Evolutionary conservation across 1,284 basidiomycete genomes (phyloP), one percentile per base, ranked within the genome.

Genomic region (Cryptococcus sp.): DNA sequence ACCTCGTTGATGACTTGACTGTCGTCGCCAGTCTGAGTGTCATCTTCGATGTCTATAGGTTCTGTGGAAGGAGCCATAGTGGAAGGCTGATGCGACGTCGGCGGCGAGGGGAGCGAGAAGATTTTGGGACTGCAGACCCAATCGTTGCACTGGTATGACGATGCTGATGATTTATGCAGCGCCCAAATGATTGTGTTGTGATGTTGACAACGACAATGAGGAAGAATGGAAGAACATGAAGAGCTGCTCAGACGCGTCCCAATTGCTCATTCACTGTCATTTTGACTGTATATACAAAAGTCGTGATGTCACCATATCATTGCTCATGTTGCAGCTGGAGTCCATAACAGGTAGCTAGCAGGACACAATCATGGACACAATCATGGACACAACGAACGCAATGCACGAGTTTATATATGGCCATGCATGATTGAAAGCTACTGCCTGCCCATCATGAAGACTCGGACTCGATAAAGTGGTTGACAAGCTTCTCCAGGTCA

Each of bases 1-100:
- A 93, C 91, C 86, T 94, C 91, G 67, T 94, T 94, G 75, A 93
- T 91, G 52, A 91, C 81, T 71, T 93, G 93, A 79, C 91, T 93
- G 81, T 92, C 61, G 42, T 62, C 61, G 19, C 58, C 90, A 71
- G 71, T 70, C 5, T 67, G 60, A 17, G 67, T 62, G 17, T 71
- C 86, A 71, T 92, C 90, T 49, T 89, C 82, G 60, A 77, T 61
- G 46, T 71, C 71, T 57, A 78, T 77, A 20, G 73, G 69, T 23
- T 75, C 70, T 48, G 61, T 60, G 47, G 60, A 58, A 39, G 70
- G 61, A 11, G 71, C 60, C 72, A 73, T 72, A 35, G 17, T 70
- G 52, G n/a, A 35, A 35, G 30, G 30, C 30, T 35, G 30, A 8
- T 35, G 30, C 30, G 30, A 10, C 4, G 30, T 10, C 13, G 30